Evolutionary conservation across 2,329 filamentous ascomycete species (phyloP), one percentile per base, ranked within the genome.

Genomic region (Botryotinia convoluta): DNA sequence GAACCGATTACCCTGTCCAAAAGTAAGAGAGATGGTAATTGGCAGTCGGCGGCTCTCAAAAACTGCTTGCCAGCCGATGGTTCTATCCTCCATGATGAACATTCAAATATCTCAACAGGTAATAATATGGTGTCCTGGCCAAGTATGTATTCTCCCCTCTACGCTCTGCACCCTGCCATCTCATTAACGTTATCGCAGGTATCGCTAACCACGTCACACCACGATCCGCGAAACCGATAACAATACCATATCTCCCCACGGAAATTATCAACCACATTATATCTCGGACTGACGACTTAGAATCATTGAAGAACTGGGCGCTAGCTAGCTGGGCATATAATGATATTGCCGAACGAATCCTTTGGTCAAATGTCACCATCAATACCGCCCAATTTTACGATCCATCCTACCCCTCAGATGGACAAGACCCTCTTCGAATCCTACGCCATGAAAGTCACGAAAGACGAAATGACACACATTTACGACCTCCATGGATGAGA

Each of bases 321-420:
- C 45, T 73, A 10, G 65, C 70, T 18, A 70, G 39, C n/a, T 44
- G 71, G 64, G 35, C 26, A 37, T 62, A 51, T n/a, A 73, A 73
- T 63, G 42, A 51, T 51, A 62, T 73, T 20, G 71, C 65, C 16
- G 71, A 73, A 54, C 54, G 71, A 51, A 69, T 73, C 44, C 57
- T 73, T 14, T 73, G 71, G 71, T 60, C 71, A 42, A 73, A 70
- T n/a, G 32, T 73, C 57, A 73, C 71, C 8, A 73, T 73, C 57
- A 70, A 70, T 57, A 73, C 65, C 29, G 42, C 71, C 9, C 64
- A 73, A 54, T 70, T 73, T 57, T 73, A 73, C 22, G 71, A 73
- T 45, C 51, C 51, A 60, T 54, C 37, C 37, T 68, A 61, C 39
- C 71, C 71, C 37, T 60, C 42, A n/a, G 63, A 72, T 29, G 71